Conservation (phyloP, 1,284 basidiomycete genomes). For the Tilletia walkeri region DNA sequence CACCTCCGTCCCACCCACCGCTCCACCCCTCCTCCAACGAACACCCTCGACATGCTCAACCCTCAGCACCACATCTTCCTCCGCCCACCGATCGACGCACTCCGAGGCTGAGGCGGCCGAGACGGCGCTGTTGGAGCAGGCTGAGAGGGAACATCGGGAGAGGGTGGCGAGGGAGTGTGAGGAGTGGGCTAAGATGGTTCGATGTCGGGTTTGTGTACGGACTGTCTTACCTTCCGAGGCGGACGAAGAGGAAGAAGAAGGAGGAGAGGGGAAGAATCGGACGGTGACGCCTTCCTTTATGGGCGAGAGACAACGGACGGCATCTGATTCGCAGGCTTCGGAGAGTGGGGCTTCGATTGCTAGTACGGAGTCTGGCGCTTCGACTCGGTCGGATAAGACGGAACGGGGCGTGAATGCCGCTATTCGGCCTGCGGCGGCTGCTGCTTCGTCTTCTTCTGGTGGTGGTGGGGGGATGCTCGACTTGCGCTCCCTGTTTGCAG, state of each 20-base stretch:
- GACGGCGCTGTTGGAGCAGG: constrained; percentile 37
- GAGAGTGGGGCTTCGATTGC: background rate
- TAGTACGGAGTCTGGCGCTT: constrained; percentile 25
- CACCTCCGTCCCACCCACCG: too few relatives aligned
- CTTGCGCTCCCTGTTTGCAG: background rate
- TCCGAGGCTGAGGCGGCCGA: constrained; percentile 36
- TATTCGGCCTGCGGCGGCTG: background rate
- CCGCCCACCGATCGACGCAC: constrained; percentile 21
- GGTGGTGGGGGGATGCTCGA: background rate
- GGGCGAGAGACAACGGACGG: background rate
- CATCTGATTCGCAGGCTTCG: background rate
- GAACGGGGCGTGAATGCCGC: constrained; percentile 22
- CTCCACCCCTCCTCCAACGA: constrained; percentile 9
- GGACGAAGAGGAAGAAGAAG: background rate
- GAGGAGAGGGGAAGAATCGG: background rate
- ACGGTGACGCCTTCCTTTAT: background rate
- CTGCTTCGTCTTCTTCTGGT: background rate
- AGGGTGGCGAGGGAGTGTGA: constrained; percentile 33
- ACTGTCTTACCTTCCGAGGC: background rate
- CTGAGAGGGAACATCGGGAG: constrained; percentile 31
- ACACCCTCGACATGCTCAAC: constrained; percentile 19
- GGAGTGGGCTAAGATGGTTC: constrained; percentile 41
- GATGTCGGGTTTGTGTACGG: constrained; percentile 31
- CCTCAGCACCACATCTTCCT: background rate
- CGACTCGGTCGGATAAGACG: constrained; percentile 35